Evolutionary conservation across 176 grass and related monocot genomes (phyloP).

Genomic region (Oryza punctata): DNA sequence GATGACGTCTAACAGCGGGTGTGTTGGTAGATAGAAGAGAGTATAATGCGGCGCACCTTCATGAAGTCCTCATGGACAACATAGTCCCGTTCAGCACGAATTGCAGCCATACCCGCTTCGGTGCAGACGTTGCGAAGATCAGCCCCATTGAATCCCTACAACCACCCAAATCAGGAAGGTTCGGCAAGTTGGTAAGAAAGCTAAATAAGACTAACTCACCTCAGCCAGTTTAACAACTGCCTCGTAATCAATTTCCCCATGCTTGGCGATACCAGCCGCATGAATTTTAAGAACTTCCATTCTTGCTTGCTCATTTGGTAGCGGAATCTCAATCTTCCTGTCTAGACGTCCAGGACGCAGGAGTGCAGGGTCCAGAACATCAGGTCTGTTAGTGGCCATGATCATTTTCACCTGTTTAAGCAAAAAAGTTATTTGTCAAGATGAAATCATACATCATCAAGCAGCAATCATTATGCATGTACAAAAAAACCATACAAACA

Average conservation of each 20-base stretch:
- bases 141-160: conserved; percentile 93
- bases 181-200: neutral
- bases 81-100: conserved; percentile 95
- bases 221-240: conserved; percentile 97
- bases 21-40: neutral
- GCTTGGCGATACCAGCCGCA: conserved; percentile 92
- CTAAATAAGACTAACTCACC: conserved; percentile 45
- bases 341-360: conserved; percentile 90
- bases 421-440: neutral
- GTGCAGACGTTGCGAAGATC: conserved; percentile 98
- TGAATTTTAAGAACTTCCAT: conserved; percentile 99
- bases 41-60: conserved; percentile 64
- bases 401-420: conserved; percentile 95
- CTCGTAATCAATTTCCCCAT: conserved; percentile 99
- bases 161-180: conserved; percentile 12
- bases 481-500: conserved; percentile 4
- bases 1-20: neutral
- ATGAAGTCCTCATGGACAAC: conserved; percentile 99
- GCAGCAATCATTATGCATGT: neutral
- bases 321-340: conserved; percentile 96
- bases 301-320: conserved; percentile 92
- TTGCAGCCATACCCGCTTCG: conserved; percentile 97
- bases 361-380: conserved; percentile 93
- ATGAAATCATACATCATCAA: conserved; percentile 16
- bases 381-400: conserved; percentile 97